Evolutionary conservation across 768 basidiomycete genomes (phyloP).

Genomic region (Leucocoprinus sp.): DNA sequence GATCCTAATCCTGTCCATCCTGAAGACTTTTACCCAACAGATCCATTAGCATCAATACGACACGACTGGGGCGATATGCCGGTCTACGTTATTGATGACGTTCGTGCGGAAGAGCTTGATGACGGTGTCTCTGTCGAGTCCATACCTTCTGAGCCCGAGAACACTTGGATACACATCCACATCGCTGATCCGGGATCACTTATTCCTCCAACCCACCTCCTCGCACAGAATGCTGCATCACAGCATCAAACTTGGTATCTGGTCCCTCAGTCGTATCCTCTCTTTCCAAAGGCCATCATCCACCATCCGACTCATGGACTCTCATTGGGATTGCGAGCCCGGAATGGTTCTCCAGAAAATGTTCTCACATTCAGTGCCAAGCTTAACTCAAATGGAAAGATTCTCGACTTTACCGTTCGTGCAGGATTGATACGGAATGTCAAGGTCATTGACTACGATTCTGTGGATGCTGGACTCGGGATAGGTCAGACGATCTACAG

Average conservation of each 20-base stretch:
- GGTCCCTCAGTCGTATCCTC: slow-evolving; percentile 50
- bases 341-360: slow-evolving; percentile 34
- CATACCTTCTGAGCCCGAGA: slow-evolving; percentile 49
- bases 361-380: slow-evolving; percentile 79
- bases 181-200: slow-evolving; percentile 86
- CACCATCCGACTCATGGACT: slow-evolving; percentile 33
- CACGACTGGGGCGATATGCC: slow-evolving; percentile 79
- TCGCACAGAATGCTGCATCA: slow-evolving; percentile 50
- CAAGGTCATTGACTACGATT: slow-evolving; percentile 52
- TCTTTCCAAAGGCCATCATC: slow-evolving; percentile 61
- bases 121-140: slow-evolving; percentile 84
- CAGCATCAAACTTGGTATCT: slow-evolving; percentile 55
- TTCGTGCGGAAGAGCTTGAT: slow-evolving; percentile 77
- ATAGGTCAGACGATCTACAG: not conserved
- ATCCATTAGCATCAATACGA: slow-evolving; percentile 62
- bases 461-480: slow-evolving; percentile 49
- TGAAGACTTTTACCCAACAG: slow-evolving; percentile 54
- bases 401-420: slow-evolving; percentile 61
- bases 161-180: slow-evolving; percentile 81
- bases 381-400: slow-evolving; percentile 50
- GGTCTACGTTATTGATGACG: slow-evolving; percentile 85
- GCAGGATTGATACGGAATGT: slow-evolving; percentile 72
- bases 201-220: slow-evolving; percentile 60
- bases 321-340: slow-evolving; percentile 27
- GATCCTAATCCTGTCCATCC: slow-evolving; percentile 34